phyloP scores from a whole-genome alignment of 106 monocot genomes.

The Cymbidium sinense region DNA sequence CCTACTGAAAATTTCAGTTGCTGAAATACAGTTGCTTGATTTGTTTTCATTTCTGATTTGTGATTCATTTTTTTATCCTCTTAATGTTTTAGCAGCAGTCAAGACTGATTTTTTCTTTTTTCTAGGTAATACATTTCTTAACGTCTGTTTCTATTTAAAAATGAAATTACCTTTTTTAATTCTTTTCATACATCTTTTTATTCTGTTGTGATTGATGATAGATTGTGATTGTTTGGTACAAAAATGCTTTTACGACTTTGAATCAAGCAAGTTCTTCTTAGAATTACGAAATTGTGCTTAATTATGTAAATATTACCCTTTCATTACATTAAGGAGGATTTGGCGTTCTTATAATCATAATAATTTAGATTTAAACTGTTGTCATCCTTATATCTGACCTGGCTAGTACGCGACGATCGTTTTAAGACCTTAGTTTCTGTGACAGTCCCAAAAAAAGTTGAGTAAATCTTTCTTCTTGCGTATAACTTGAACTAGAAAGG shows the following conservation, averaged over 20 bases:
- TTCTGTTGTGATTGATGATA: background rate
- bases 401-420: background rate
- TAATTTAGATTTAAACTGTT: background rate
- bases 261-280: background rate
- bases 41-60: background rate
- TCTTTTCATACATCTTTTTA: background rate
- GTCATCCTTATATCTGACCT: background rate
- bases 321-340: background rate
- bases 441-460: background rate
- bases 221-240: background rate
- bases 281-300: background rate
- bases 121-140: constrained; percentile 37
- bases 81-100: constrained; percentile 26
- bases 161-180: background rate
- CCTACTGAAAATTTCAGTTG: background rate
- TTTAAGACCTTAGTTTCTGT: background rate
- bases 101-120: constrained; percentile 95
- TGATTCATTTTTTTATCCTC: constrained; percentile 4
- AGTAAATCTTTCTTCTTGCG: background rate
- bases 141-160: constrained; percentile 9
- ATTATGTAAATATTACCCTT: background rate
- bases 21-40: background rate
- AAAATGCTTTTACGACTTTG: background rate
- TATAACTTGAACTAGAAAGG: background rate
- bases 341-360: background rate